phyloP scores from a whole-genome alignment of 2,329 filamentous ascomycete genomes.

The Arachnomyces sp. region DNA sequence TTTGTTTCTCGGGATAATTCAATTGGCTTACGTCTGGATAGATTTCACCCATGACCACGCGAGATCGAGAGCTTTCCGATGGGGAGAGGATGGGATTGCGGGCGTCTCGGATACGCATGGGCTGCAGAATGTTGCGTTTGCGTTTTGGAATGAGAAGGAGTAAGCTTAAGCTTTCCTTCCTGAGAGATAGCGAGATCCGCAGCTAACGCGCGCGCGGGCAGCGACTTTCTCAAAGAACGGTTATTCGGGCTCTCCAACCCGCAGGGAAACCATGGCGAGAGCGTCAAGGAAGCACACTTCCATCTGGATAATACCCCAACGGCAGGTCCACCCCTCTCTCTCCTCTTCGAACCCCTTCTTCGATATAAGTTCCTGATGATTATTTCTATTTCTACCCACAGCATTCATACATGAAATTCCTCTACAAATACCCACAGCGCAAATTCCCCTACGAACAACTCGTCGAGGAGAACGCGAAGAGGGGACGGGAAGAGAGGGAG shows the following conservation, averaged over 20 bases:
- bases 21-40: conserved; percentile 28
- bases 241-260: conserved; percentile 93
- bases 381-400: conserved; percentile 27
- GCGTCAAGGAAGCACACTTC: conserved; percentile 93
- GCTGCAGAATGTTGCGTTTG: conserved; percentile 83
- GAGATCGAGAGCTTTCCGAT: conserved; percentile 78
- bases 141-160: conserved; percentile 98
- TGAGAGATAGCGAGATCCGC: conserved; percentile 9
- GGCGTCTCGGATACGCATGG: conserved; percentile 92
- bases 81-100: conserved; percentile 95
- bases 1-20: conserved; percentile 3
- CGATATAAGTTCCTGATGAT: conserved; percentile 19
- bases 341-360: conserved; percentile 21
- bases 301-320: conserved; percentile 89
- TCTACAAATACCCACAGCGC: conserved; percentile 93
- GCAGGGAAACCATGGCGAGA: conserved; percentile 94
- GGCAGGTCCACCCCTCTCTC: conserved; percentile 31
- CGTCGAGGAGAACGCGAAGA: conserved; percentile 70
- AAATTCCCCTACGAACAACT: conserved; percentile 89
- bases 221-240: conserved; percentile 87
- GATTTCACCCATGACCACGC: conserved; percentile 93
- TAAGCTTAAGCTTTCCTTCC: conserved; percentile 42
- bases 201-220: conserved; percentile 35
- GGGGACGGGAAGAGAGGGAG: conserved; percentile 68
- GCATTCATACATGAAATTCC: conserved; percentile 98